Conservation (phyloP, 106 monocot species). For the Apostasia shenzhenica region DNA sequence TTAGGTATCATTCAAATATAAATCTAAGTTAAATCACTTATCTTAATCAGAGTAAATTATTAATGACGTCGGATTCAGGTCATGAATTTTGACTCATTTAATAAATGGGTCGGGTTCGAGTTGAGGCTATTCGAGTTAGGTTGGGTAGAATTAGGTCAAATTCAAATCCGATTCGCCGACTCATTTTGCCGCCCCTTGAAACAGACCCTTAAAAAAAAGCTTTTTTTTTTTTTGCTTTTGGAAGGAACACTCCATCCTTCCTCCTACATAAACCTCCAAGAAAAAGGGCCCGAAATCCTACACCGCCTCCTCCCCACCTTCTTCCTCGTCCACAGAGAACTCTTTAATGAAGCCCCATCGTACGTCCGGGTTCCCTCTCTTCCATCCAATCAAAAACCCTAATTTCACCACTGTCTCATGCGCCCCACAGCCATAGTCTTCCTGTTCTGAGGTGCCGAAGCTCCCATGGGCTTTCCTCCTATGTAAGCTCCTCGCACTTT, state of each 20-base stretch:
- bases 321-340: neutral
- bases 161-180: no score
- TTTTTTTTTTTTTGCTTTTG: neutral
- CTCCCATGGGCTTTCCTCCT: constrained; percentile 15
- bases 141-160: no score
- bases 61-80: no score
- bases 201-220: no score
- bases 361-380: neutral
- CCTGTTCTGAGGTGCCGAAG: neutral
- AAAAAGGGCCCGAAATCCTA: neutral
- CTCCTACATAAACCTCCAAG: neutral
- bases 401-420: neutral
- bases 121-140: no score
- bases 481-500: constrained; percentile 17
- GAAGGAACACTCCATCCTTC: constrained; percentile 8
- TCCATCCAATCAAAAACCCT: neutral
- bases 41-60: no score
- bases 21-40: no score
- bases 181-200: no score
- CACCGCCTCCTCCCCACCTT: neutral
- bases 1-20: no score
- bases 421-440: neutral
- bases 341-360: neutral
- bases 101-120: no score
- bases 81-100: no score